Evolutionary conservation across 2,329 filamentous ascomycete genomes (phyloP).

Genomic region (Fusarium albidum): DNA sequence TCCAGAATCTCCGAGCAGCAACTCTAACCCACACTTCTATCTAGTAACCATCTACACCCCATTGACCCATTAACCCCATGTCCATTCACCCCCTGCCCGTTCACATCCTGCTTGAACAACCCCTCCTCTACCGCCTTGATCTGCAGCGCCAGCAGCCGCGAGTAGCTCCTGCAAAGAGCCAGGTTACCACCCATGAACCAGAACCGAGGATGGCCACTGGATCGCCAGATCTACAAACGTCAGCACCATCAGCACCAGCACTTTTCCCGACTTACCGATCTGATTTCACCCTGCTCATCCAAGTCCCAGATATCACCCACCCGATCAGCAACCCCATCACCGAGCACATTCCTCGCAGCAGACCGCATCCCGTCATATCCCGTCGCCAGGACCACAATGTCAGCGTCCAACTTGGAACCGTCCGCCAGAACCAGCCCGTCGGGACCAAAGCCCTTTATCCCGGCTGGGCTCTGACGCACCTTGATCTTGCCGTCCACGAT

Average conservation of each 20-base stretch:
- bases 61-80: no score
- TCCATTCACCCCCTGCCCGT: no score
- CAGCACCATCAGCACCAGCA: neutral
- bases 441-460: constrained; percentile 43
- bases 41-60: neutral
- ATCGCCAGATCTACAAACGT: constrained; percentile 17
- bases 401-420: constrained; percentile 47
- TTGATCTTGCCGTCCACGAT: constrained; percentile 53
- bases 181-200: constrained; percentile 25
- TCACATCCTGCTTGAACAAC: neutral
- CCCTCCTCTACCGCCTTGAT: constrained; percentile 21
- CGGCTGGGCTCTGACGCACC: constrained; percentile 41
- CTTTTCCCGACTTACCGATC: constrained; percentile 17
- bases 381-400: constrained; percentile 53
- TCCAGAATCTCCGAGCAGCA: no score
- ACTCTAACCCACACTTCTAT: no score
- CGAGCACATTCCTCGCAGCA: constrained; percentile 46
- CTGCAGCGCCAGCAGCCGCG: constrained; percentile 14
- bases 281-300: constrained; percentile 19
- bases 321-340: constrained; percentile 44
- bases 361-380: constrained; percentile 51
- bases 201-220: constrained; percentile 19
- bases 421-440: constrained; percentile 41
- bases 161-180: constrained; percentile 16
- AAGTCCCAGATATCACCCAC: constrained; percentile 14